A percentile compares a stretch with the other conserved stretches of the same genome.
Conservation (phyloP, 2,329 filamentous ascomycete species). For the Aspergillus sp. region DNA sequence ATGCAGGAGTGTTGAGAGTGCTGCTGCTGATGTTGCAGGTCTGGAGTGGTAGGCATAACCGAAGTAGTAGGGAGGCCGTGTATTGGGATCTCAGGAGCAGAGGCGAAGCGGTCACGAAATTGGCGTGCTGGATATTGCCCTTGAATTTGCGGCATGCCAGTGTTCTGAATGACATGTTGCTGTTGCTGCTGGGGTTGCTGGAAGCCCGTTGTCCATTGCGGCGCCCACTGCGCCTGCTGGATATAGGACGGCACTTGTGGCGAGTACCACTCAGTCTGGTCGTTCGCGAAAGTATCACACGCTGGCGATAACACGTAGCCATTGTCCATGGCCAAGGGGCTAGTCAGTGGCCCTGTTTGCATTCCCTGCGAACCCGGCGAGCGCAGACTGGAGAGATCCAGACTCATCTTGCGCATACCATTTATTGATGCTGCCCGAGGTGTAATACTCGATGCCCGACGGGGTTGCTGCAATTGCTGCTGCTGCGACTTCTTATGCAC, state of each 20-base stretch:
- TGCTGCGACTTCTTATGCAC: no score
- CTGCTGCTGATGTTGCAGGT: slow-evolving; percentile 12
- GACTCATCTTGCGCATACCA: slow-evolving; percentile 28
- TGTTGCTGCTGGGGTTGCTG: slow-evolving; percentile 18
- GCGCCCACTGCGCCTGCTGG: slow-evolving; percentile 8
- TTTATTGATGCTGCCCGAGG: slow-evolving; percentile 18
- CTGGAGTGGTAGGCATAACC: slow-evolving; percentile 6
- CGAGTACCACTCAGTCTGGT: slow-evolving; percentile 16
- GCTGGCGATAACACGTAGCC: slow-evolving; percentile 20
- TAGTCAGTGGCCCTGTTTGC: slow-evolving; percentile 16
- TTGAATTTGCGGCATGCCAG: slow-evolving; percentile 7
- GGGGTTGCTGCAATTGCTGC: slow-evolving; percentile 5
- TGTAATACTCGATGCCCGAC: slow-evolving; percentile 20
- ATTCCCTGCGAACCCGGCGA: slow-evolving; percentile 20
- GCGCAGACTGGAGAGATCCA: slow-evolving; percentile 25
- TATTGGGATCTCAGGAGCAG: slow-evolving; percentile 25
- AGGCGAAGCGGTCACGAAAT: slow-evolving; percentile 28
- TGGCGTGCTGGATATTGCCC: slow-evolving; percentile 1
- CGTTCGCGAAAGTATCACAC: slow-evolving; percentile 1
- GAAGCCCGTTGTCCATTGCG: slow-evolving; percentile 16
- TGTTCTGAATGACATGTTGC: slow-evolving; percentile 20
- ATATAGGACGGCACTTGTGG: slow-evolving; percentile 23
- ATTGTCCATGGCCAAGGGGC: slow-evolving; percentile 16
- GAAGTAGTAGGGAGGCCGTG: slow-evolving; percentile 10
- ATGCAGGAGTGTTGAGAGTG: slow-evolving; percentile 13